These are phyloP conservation scores for Fusarium acutatum DNA, from an alignment of 2,329 filamentous ascomycete species.

Conservation along the genomic window DNA sequence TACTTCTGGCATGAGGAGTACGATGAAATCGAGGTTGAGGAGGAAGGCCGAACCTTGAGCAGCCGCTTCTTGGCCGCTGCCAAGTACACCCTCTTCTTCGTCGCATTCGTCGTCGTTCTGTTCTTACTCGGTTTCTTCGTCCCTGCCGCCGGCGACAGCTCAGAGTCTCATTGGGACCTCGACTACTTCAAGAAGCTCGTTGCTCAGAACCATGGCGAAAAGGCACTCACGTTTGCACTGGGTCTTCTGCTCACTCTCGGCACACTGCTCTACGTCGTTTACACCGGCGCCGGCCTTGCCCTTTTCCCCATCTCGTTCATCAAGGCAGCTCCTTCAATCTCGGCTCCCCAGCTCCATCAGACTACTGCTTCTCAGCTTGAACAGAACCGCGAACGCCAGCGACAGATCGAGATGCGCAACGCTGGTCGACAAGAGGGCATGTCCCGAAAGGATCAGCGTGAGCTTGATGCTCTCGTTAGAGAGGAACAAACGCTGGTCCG, in stretches of 20 bases:
- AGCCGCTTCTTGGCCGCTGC: slow-evolving; percentile 82
- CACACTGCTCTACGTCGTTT: slow-evolving; percentile 84
- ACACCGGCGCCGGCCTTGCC: slow-evolving; percentile 88
- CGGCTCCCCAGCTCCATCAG: slow-evolving; percentile 79
- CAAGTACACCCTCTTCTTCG: slow-evolving; percentile 90
- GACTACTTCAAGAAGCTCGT: slow-evolving; percentile 92
- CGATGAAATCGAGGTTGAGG: slow-evolving; percentile 87
- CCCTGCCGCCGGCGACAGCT: slow-evolving; percentile 75
- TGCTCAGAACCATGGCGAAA: slow-evolving; percentile 83
- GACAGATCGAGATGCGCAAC: slow-evolving; percentile 88
- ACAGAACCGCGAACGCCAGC: slow-evolving; percentile 88
- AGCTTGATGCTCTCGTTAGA: slow-evolving; percentile 84
- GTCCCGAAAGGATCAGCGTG: slow-evolving; percentile 84
- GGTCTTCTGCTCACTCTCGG: slow-evolving; percentile 90
- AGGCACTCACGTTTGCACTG: slow-evolving; percentile 87
- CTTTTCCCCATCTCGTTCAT: slow-evolving; percentile 90
- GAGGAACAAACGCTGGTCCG: slow-evolving; percentile 93
- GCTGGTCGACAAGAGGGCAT: slow-evolving; percentile 78
- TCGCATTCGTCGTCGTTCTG: slow-evolving; percentile 80
- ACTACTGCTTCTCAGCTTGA: slow-evolving; percentile 83
- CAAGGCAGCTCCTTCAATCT: slow-evolving; percentile 88
- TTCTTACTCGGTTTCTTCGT: slow-evolving; percentile 96
- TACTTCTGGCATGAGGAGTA: slow-evolving; percentile 99
- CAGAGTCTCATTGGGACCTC: slow-evolving; percentile 76
- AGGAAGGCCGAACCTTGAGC: slow-evolving; percentile 77